Conservation (phyloP, 306 rosid species). For the Malus orientalis region DNA sequence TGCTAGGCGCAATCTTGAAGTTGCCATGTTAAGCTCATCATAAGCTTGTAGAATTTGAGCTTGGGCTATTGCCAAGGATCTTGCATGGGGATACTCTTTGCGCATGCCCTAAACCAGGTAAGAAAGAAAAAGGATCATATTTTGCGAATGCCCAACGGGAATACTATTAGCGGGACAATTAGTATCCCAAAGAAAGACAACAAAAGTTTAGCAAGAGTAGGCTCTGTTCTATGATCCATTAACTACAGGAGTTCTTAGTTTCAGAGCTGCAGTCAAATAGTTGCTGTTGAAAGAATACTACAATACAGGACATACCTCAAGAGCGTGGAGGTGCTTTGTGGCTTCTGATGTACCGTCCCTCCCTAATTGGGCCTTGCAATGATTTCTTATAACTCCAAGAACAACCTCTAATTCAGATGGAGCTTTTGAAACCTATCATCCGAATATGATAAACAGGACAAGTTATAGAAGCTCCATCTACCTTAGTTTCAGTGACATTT, state of each 20-base stretch:
- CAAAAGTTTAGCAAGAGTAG: background rate
- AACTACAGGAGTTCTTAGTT: background rate
- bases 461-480: background rate
- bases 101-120: conserved; percentile 63
- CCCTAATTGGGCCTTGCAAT: conserved; percentile 69
- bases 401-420: conserved; percentile 85
- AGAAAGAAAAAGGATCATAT: conserved; percentile 16
- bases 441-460: background rate
- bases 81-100: conserved; percentile 85
- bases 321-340: conserved; percentile 58
- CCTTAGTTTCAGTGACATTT: background rate
- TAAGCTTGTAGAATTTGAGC: conserved; percentile 85
- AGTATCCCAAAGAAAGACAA: background rate
- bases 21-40: conserved; percentile 92
- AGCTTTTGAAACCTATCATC: conserved; percentile 55
- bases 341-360: conserved; percentile 56
- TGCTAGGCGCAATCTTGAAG: conserved; percentile 56
- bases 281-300: conserved; percentile 3
- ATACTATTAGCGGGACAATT: conserved; percentile 1
- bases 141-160: conserved; percentile 2
- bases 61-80: conserved; percentile 88
- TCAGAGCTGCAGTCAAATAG: conserved; percentile 12
- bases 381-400: conserved; percentile 79
- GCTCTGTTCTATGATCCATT: background rate
- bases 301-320: conserved; percentile 53